Percentiles rank a stretch among this genome's conserved stretches.
phyloP scores from a whole-genome alignment of 192 early-diverging fungal species.

The Backusella tuberculispora region DNA sequence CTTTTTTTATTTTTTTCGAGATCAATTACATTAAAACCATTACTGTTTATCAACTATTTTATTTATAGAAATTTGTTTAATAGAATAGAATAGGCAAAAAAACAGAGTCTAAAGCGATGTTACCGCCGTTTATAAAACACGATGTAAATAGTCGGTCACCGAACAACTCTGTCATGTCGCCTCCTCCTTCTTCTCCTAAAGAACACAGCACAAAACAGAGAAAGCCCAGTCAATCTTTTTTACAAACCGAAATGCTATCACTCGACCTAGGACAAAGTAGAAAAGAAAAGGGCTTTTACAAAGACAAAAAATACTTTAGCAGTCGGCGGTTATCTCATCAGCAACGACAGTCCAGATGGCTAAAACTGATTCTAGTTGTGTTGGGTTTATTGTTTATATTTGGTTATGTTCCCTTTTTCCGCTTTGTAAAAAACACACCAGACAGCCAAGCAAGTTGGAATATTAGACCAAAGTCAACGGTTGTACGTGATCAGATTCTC shows the following conservation, averaged over 20 bases:
- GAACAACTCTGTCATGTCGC: not conserved
- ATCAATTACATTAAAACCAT: not conserved
- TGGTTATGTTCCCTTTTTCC: constrained; percentile 16
- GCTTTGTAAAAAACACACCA: not conserved
- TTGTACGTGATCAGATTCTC: constrained; percentile 44
- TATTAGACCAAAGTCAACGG: not conserved
- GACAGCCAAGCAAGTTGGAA: not conserved
- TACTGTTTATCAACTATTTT: not conserved
- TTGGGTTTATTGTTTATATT: constrained; percentile 16
- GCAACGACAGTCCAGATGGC: constrained; percentile 14
- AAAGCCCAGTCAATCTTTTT: constrained; percentile 8
- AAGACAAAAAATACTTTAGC: constrained; percentile 23
- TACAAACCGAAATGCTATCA: constrained; percentile 21
- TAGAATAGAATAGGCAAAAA: not conserved
- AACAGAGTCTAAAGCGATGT: constrained; percentile 6
- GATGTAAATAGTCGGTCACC: constrained; percentile 10
- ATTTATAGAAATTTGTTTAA: not conserved
- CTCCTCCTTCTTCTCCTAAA: not conserved
- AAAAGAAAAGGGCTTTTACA: constrained; percentile 17
- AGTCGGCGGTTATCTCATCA: not conserved
- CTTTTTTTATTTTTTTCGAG: not conserved
- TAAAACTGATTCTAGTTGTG: constrained; percentile 19
- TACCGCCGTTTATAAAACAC: constrained; percentile 27
- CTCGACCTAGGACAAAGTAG: constrained; percentile 22
- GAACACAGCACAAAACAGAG: constrained; percentile 11